These are phyloP conservation scores for Carpinus viminea DNA, from an alignment of 306 rosid genomes.

Conservation along the genomic window DNA sequence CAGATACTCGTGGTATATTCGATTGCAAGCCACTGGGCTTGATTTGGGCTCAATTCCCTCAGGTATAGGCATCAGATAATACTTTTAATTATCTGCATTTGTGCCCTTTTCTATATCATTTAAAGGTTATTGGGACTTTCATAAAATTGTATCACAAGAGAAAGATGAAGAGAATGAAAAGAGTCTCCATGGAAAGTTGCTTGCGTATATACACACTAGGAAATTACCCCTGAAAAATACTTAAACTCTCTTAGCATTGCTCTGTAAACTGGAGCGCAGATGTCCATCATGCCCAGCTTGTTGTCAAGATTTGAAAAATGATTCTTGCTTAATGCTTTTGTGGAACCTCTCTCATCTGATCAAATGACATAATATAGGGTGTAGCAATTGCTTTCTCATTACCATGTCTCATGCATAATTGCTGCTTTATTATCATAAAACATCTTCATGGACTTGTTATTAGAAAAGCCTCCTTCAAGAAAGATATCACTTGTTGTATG, in stretches of 20 bases:
- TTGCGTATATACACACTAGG: neutral
- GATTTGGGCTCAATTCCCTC: slow-evolving; percentile 93
- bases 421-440: neutral
- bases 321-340: neutral
- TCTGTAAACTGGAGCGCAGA: neutral
- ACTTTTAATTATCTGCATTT: neutral
- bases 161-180: slow-evolving; percentile 1
- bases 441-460: neutral
- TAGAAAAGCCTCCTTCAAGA: neutral
- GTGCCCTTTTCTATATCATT: neutral
- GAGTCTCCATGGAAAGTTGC: neutral
- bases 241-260: neutral
- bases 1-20: slow-evolving; percentile 75
- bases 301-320: neutral
- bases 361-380: neutral
- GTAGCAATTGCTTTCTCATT: neutral
- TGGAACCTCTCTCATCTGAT: neutral
- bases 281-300: neutral
- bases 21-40: slow-evolving; percentile 98
- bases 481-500: neutral
- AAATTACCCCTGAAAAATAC: neutral
- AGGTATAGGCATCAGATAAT: slow-evolving; percentile 45
- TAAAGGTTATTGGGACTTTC: neutral
- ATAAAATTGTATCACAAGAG: neutral
- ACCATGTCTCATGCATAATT: neutral